Evolutionary conservation across 2,329 filamentous ascomycete genomes (phyloP).

Genomic region (Mycogone perniciosa): DNA sequence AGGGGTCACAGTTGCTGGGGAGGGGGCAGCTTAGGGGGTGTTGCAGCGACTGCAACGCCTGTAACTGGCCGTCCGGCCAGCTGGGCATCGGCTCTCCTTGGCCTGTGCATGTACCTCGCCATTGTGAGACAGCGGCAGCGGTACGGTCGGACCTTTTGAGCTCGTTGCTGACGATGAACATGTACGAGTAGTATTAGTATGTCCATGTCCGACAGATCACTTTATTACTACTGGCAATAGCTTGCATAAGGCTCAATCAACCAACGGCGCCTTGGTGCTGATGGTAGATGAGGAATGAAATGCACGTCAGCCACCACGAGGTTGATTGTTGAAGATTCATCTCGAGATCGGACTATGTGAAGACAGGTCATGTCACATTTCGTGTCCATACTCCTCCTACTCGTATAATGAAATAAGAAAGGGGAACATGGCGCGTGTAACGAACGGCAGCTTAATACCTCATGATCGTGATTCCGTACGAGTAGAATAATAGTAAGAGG

Average conservation of each 20-base stretch:
- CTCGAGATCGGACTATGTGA: background rate
- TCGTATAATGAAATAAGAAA: too few relatives aligned
- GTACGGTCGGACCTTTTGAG: background rate
- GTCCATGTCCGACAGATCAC: too few relatives aligned
- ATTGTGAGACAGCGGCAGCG: slow-evolving; percentile 7
- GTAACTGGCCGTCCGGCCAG: background rate
- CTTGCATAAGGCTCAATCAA: too few relatives aligned
- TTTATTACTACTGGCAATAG: too few relatives aligned
- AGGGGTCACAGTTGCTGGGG: slow-evolving; percentile 5
- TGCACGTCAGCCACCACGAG: background rate
- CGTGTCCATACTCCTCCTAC: too few relatives aligned
- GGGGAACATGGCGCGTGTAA: too few relatives aligned
- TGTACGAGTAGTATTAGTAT: too few relatives aligned
- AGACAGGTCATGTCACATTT: too few relatives aligned
- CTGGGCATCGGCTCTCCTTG: slow-evolving; percentile 1
- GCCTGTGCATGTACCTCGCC: background rate
- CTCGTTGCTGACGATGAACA: too few relatives aligned
- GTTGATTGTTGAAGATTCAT: background rate
- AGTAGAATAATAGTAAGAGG: too few relatives aligned
- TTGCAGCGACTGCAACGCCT: slow-evolving; percentile 4
- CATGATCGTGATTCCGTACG: too few relatives aligned
- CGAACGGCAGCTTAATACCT: too few relatives aligned
- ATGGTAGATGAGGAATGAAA: background rate
- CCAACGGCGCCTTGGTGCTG: background rate
- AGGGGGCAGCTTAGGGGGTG: slow-evolving; percentile 9